Evolutionary conservation across 1,284 basidiomycete genomes (phyloP).

Genomic region (Laetiporus sulphureus): DNA sequence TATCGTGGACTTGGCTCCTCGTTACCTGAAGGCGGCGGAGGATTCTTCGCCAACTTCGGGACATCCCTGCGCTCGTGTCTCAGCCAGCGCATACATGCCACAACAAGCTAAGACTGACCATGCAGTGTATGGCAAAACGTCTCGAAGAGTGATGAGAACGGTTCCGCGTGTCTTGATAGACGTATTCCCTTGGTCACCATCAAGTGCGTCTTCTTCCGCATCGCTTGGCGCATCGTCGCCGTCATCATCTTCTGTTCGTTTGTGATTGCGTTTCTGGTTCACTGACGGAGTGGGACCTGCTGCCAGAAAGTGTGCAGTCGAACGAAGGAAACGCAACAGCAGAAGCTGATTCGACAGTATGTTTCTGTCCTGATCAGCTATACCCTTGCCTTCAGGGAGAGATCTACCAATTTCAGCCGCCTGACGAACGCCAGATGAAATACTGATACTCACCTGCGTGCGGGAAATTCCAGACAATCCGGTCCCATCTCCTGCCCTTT

Average conservation of each 20-base stretch:
- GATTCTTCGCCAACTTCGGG: conserved; percentile 73
- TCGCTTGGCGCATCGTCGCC: conserved; percentile 25
- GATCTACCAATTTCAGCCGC: neutral
- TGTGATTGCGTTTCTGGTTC: conserved; percentile 36
- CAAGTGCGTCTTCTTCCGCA: conserved; percentile 5
- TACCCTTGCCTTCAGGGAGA: conserved; percentile 68
- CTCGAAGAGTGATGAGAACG: conserved; percentile 84
- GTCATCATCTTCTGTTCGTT: conserved; percentile 38
- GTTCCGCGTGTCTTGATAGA: conserved; percentile 40
- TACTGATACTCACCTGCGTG: conserved; percentile 71
- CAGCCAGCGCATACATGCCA: neutral
- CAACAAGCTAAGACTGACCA: conserved; percentile 49
- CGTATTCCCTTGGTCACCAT: neutral
- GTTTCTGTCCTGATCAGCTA: conserved; percentile 92
- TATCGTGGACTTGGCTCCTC: conserved; percentile 60
- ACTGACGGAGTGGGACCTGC: conserved; percentile 48
- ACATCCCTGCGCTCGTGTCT: conserved; percentile 80
- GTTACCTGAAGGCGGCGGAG: conserved; percentile 39
- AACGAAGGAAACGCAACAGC: conserved; percentile 81
- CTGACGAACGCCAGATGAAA: neutral
- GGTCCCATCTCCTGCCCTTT: conserved; percentile 63
- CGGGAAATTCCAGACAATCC: conserved; percentile 94
- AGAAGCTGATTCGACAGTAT: conserved; percentile 88
- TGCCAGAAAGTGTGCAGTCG: conserved; percentile 60
- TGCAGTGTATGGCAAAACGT: conserved; percentile 82